Base-by-base conservation (phyloP, 306 rosid genomes). In the Rosa chinensis region DNA sequence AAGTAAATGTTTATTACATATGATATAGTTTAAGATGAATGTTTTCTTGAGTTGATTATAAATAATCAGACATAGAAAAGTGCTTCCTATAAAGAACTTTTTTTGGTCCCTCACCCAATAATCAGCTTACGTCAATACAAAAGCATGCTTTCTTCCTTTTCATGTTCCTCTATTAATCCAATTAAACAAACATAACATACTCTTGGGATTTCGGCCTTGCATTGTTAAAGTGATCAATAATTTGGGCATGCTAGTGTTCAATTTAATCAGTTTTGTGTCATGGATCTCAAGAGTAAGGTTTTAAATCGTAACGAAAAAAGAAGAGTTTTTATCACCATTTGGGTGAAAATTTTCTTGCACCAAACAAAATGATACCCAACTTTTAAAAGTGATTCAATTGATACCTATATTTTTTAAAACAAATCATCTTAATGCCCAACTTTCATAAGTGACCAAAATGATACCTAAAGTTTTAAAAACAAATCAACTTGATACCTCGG, bases 91-190 rank as follows among this genome's bases (percentile, higher is more conserved):
- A 71, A 85, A 79, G 66, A 86, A 66, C 68, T 73, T 63, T 55
- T 82, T 56, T 43, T 37, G 43, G 25, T 77, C 77, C 58, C 76
- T 75, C 61, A 17, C 55, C 77, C 76, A 70, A 61, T 74, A 74
- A 32, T 23, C 74, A 68, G 76, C 83, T 83, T 79, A 84, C 86
- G 82, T 82, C 86, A 82, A 68, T 75, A 74, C 71, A 84, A 53
- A 59, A 75, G 88, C 89, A 84, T 79, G 92, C 82, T 77, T 83
- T 43, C 68, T 79, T 61, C 17, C 45, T n/a, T 58, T 40, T 40
- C 32, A 47, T 14, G 12, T 71, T 48, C 39, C n/a, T 71, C 75
- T 32, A 6, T 13, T 25, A 25, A 47, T 23, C 58, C 43, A 13
- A 70, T 63, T 25, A 71, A 71, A 16, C 43, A 71, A 25, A 23